A percentile compares a stretch with the other conserved stretches of the same genome.
Conservation (phyloP, 2,329 filamentous ascomycete species). For the Trichoderma arundinaceum region DNA sequence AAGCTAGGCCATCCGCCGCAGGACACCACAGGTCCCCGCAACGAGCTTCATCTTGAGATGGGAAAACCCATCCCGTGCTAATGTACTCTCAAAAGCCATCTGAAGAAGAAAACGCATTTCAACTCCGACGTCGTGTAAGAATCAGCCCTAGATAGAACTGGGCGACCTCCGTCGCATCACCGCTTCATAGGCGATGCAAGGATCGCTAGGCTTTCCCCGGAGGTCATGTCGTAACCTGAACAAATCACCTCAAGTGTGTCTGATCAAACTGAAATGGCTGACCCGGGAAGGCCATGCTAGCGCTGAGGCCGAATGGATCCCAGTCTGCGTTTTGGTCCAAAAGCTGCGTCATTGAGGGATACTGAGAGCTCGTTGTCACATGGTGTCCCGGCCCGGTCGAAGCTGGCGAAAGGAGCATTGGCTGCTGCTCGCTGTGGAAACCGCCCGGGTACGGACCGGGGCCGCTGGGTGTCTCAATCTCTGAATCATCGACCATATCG, state of each 20-base stretch:
- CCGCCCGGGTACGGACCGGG: constrained; percentile 68
- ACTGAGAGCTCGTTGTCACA: constrained; percentile 49
- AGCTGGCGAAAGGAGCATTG: constrained; percentile 50
- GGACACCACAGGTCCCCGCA: background rate
- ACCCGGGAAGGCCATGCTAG: constrained; percentile 93
- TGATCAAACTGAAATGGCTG: constrained; percentile 78
- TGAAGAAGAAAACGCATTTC: background rate
- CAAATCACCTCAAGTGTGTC: constrained; percentile 55
- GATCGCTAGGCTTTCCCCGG: background rate
- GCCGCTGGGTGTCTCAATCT: constrained; percentile 69
- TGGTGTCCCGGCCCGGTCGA: constrained; percentile 50
- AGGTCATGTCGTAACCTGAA: background rate
- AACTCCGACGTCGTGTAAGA: background rate
- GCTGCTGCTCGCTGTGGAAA: constrained; percentile 56
- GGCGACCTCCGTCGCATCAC: background rate
- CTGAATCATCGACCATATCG: constrained; percentile 85
- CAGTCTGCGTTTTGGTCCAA: constrained; percentile 85
- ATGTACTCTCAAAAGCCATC: background rate
- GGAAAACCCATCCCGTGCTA: background rate
- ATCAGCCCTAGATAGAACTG: background rate
- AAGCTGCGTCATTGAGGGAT: constrained; percentile 67
- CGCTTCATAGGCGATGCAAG: background rate
- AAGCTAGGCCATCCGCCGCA: background rate
- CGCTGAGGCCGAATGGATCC: constrained; percentile 90
- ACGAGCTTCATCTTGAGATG: background rate